Conservation (phyloP, 148 eudicot species). For the Rhododendron kiyosumense region DNA sequence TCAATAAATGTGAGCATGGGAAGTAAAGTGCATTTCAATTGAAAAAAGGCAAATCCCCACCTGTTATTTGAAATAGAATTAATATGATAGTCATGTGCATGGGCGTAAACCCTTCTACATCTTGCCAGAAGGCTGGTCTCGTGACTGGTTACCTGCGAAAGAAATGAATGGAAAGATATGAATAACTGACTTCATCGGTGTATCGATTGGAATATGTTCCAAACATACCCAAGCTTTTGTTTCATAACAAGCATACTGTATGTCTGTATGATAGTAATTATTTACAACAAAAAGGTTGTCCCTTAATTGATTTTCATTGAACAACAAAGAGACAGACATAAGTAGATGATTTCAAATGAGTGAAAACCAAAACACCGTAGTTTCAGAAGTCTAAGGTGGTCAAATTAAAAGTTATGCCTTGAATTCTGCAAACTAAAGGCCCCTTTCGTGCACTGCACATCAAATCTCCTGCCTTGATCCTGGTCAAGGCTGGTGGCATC, state of each 20-base stretch:
- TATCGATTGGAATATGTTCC: not conserved
- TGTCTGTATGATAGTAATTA: not conserved
- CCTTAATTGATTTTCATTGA: not conserved
- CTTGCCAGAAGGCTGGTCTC: conserved; percentile 73
- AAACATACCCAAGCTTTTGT: not conserved
- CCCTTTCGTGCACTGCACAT: not conserved
- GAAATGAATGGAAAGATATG: not conserved
- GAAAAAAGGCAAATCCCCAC: conserved; percentile 19
- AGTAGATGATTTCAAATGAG: not conserved
- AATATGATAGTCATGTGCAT: conserved; percentile 88
- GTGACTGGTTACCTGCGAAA: conserved; percentile 54
- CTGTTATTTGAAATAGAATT: conserved; percentile 86
- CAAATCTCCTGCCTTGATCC: not conserved
- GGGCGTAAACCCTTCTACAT: conserved; percentile 83
- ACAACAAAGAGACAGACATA: not conserved
- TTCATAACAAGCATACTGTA: not conserved
- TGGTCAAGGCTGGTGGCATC: not conserved
- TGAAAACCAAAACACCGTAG: not conserved
- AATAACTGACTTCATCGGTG: not conserved
- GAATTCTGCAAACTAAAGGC: not conserved
- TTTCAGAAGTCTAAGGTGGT: not conserved
- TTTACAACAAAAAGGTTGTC: not conserved
- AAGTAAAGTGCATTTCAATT: not conserved
- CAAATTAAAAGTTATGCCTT: not conserved
- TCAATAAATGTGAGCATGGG: not conserved